Conservation (phyloP, 1,139 yeast genomes). For the Wickerhamiella infanticola region DNA sequence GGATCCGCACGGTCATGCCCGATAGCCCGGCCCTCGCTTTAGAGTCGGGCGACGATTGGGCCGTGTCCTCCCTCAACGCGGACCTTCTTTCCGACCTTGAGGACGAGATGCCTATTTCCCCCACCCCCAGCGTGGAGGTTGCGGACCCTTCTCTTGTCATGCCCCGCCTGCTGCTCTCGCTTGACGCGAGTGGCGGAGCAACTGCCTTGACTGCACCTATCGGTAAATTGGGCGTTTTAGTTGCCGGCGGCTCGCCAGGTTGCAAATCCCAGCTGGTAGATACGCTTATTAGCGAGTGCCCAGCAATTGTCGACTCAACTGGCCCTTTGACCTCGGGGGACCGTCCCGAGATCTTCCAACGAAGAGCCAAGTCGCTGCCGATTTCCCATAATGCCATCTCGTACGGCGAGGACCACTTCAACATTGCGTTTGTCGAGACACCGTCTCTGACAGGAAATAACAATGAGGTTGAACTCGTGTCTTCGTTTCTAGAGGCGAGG, state of each 20-base stretch:
- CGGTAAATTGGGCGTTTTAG: conserved; percentile 8
- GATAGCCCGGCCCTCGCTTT: background rate
- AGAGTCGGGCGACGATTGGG: conserved; percentile 2
- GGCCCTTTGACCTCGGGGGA: background rate
- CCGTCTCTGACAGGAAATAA: background rate
- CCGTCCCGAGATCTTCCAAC: background rate
- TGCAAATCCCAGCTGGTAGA: conserved; percentile 8
- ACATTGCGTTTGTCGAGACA: conserved; percentile 3
- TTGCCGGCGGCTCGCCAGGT: conserved; percentile 4
- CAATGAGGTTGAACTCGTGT: conserved; percentile 10
- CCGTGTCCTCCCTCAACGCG: background rate
- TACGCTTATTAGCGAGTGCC: conserved; percentile 1
- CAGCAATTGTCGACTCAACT: background rate
- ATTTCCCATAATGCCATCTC: background rate
- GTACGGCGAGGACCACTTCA: background rate
- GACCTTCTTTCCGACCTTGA: background rate
- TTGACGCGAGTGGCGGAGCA: background rate
- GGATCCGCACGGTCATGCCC: background rate
- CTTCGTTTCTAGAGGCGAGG: conserved; percentile 17
- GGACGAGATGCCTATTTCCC: background rate
- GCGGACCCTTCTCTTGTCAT: conserved; percentile 7
- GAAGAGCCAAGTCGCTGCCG: background rate
- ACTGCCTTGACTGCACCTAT: background rate
- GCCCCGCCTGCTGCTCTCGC: conserved; percentile 7
- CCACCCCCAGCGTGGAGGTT: background rate